These are phyloP conservation scores for Dictyophora rubrovolvata DNA, from an alignment of 768 basidiomycete genomes.

Conservation along the genomic window DNA sequence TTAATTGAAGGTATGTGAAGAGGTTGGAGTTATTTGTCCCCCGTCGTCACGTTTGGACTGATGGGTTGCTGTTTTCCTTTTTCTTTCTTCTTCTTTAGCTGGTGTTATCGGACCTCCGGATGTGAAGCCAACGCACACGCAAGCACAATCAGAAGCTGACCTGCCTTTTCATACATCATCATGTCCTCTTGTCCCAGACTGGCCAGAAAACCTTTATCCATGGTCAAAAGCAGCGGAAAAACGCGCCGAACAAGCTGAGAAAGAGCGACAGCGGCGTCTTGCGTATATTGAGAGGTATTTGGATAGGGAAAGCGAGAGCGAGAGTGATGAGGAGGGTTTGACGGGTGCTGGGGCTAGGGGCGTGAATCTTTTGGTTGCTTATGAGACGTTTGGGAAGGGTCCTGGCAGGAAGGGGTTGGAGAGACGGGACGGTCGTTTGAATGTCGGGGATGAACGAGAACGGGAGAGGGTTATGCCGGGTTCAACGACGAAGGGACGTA, in stretches of 20 bases:
- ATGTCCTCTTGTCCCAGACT: conserved; percentile 47
- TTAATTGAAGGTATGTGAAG: conserved; percentile 9
- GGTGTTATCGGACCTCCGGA: not conserved
- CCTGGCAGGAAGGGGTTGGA: conserved; percentile 46
- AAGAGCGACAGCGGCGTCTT: conserved; percentile 50
- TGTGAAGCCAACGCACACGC: not conserved
- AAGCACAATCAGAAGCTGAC: not conserved
- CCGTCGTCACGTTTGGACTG: not conserved
- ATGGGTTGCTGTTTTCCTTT: not conserved
- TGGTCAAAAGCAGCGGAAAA: conserved; percentile 60
- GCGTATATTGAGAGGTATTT: conserved; percentile 61
- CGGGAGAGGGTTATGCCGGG: not conserved
- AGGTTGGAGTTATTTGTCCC: not conserved
- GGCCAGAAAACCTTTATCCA: conserved; percentile 72
- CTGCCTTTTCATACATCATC: not conserved
- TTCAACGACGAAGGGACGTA: not conserved
- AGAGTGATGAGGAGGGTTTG: conserved; percentile 15
- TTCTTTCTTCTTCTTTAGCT: not conserved
- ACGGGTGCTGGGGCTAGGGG: conserved; percentile 20
- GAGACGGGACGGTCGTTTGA: no score
- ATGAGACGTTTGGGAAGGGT: conserved; percentile 23
- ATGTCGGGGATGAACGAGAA: no score
- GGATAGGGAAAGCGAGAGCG: conserved; percentile 51
- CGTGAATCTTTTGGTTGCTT: conserved; percentile 14
- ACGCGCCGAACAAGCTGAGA: conserved; percentile 38